Evolutionary conservation across 169 alveolate species (phyloP).

Genomic region (Eimeria maxima): DNA sequence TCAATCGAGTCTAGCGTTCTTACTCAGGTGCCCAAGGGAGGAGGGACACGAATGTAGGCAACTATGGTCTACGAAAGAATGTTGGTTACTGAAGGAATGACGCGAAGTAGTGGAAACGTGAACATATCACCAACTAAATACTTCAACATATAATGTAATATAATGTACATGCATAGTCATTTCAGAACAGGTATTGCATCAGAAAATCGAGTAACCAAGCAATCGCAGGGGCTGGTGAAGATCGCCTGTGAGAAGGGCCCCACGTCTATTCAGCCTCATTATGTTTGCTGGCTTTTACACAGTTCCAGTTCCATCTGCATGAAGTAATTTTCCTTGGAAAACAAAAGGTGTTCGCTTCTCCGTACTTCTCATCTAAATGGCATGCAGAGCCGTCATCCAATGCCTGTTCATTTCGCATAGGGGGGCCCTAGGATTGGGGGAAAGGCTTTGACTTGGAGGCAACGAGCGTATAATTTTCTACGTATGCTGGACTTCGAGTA

Average conservation of each 20-base stretch:
- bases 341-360: background rate
- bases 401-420: background rate
- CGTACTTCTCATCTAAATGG: background rate
- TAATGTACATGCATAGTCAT: background rate
- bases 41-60: background rate
- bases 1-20: background rate
- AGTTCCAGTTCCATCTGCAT: background rate
- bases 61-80: background rate
- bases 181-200: no score
- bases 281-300: background rate
- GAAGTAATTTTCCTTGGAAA: background rate
- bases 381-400: background rate
- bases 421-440: background rate
- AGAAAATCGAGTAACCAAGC: background rate
- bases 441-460: background rate
- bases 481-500: background rate
- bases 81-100: background rate
- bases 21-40: background rate
- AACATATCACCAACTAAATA: background rate
- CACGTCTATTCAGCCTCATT: slow-evolving; percentile 8
- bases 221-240: background rate
- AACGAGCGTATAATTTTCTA: background rate
- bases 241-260: background rate
- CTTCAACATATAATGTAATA: background rate
- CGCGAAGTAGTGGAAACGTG: background rate